These are phyloP conservation scores for Hammondia hammondi DNA, from an alignment of 169 alveolate species.

Conservation along the genomic window DNA sequence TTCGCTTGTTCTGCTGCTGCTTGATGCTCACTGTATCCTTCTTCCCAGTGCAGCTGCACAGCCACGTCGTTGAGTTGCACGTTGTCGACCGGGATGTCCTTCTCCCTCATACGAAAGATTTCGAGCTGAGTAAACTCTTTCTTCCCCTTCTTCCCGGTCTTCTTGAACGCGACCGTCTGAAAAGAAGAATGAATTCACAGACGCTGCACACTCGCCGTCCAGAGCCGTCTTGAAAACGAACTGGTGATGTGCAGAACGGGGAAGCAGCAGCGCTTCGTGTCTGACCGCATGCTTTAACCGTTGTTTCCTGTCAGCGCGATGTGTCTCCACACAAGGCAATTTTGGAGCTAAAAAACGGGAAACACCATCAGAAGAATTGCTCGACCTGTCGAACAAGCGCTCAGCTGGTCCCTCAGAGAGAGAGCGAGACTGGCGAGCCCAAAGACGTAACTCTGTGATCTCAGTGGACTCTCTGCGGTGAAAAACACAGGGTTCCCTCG, in stretches of 20 bases:
- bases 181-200: neutral
- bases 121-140: conserved; percentile 87
- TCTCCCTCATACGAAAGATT: conserved; percentile 89
- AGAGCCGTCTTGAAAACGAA: neutral
- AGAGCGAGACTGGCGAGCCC: too few relatives aligned
- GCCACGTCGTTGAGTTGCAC: conserved; percentile 89
- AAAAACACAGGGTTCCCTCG: too few relatives aligned
- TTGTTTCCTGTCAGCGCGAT: too few relatives aligned
- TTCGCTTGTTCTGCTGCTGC: too few relatives aligned
- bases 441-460: too few relatives aligned
- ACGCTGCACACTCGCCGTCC: neutral
- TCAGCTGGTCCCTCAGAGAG: too few relatives aligned
- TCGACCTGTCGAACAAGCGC: too few relatives aligned
- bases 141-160: conserved; percentile 88
- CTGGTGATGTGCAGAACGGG: neutral
- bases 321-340: too few relatives aligned
- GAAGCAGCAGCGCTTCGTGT: neutral
- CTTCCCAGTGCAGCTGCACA: conserved; percentile 90
- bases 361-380: too few relatives aligned
- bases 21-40: conserved; percentile 53
- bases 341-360: too few relatives aligned
- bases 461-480: too few relatives aligned
- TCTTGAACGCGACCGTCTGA: conserved; percentile 85
- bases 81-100: conserved; percentile 90
- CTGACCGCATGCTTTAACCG: too few relatives aligned